phyloP scores from a whole-genome alignment of 2,329 filamentous ascomycete genomes.

The Whalleya microplaca region DNA sequence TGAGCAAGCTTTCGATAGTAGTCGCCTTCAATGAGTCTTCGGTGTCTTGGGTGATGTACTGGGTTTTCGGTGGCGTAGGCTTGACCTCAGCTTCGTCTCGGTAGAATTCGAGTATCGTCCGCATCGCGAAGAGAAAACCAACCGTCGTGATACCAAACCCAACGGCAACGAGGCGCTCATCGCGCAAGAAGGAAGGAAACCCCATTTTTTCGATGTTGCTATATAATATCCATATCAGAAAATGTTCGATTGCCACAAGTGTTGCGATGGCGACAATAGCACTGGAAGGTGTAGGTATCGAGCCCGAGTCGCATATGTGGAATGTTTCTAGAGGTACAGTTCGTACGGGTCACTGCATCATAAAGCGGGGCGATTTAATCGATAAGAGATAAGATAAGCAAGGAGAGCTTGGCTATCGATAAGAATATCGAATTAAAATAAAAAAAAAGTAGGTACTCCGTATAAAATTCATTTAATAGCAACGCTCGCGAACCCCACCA shows the following conservation, averaged over 20 bases:
- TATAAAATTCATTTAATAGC: conserved; percentile 1
- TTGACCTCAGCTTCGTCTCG: conserved; percentile 69
- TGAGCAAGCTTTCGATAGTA: conserved; percentile 69
- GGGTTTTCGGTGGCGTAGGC: conserved; percentile 65
- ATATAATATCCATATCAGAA: conserved; percentile 16
- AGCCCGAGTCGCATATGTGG: not conserved
- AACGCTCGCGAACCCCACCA: not conserved
- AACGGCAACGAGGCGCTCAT: conserved; percentile 58
- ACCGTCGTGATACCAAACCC: conserved; percentile 62
- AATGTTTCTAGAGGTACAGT: not conserved
- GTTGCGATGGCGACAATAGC: not conserved
- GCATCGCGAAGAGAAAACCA: conserved; percentile 60
- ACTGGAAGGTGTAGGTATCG: not conserved
- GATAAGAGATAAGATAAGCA: conserved; percentile 30
- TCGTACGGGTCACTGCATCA: not conserved
- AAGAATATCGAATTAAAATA: conserved; percentile 3
- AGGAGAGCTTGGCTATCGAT: not conserved
- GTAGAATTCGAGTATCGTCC: conserved; percentile 60
- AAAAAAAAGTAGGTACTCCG: conserved; percentile 8
- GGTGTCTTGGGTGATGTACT: conserved; percentile 75
- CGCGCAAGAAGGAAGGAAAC: conserved; percentile 43
- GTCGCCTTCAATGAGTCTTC: conserved; percentile 70
- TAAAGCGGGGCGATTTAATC: not conserved
- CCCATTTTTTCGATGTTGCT: conserved; percentile 42
- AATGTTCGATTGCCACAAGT: not conserved